These are phyloP conservation scores for Pseudozyma sp. DNA, from an alignment of 1,284 basidiomycete species.

Conservation along the genomic window DNA sequence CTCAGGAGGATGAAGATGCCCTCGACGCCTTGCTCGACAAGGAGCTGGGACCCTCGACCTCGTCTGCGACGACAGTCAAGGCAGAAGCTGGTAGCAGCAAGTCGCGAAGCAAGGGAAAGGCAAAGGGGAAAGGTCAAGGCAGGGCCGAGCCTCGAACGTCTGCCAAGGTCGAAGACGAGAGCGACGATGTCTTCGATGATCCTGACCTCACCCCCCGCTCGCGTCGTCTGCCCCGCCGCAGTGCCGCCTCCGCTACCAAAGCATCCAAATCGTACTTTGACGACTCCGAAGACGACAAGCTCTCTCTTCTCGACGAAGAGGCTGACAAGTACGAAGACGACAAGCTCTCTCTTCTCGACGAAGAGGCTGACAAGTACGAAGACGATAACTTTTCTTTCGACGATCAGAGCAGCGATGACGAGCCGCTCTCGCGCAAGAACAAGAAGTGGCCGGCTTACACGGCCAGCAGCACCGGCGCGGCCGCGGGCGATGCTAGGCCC, in stretches of 20 bases:
- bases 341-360: conserved; percentile 5
- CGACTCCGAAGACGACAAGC: conserved; percentile 16
- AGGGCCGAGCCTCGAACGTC: conserved; percentile 4
- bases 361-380: conserved; percentile 11
- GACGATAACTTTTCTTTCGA: conserved; percentile 15
- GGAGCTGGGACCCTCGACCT: conserved; percentile 8
- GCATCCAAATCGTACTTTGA: conserved; percentile 11
- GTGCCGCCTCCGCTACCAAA: conserved; percentile 18
- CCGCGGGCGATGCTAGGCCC: conserved; percentile 18
- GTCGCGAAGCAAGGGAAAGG: conserved; percentile 10
- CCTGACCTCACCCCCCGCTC: conserved; percentile 25
- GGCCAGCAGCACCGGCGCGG: background rate
- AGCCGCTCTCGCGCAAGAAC: conserved; percentile 18
- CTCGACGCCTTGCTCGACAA: conserved; percentile 30
- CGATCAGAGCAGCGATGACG: conserved; percentile 35
- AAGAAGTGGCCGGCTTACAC: conserved; percentile 5
- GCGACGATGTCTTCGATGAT: conserved; percentile 33
- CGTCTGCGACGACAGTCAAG: conserved; percentile 2
- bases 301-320: conserved; percentile 7
- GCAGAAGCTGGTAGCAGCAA: conserved; percentile 8
- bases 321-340: conserved; percentile 16
- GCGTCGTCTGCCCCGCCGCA: conserved; percentile 38
- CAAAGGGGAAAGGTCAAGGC: conserved; percentile 37
- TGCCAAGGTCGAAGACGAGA: conserved; percentile 26
- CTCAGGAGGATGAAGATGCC: conserved; percentile 13